Evolutionary conservation across 75 land plant species (phyloP), one percentile per base, ranked within the genome.

Genomic region (Pinus albicaulis): DNA sequence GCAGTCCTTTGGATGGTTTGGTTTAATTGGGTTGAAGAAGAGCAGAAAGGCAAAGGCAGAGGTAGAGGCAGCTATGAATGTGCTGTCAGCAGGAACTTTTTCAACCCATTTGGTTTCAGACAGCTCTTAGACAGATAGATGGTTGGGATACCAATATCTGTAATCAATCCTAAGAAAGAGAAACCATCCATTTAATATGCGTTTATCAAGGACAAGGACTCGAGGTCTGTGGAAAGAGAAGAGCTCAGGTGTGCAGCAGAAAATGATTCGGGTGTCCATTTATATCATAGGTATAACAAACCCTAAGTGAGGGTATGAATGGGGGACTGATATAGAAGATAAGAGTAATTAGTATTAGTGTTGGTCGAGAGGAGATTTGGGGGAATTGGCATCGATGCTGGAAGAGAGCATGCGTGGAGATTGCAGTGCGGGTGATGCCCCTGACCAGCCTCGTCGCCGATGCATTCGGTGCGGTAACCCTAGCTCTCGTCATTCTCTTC

Each of bases 371-470:
- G 52, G 24, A 68, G 71, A 44, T 41, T 65, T 65, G 70, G 70
- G 70, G 41, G 36, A 41, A 31, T 65, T 65, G 44, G 44, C 83
- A 73, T 86, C 86, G 78, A 92, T 92, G 93, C 91, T 86, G 83
- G 87, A 62, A 62, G 87, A 87, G 89, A 90, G 89, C 89, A 93
- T 93, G 93, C 91, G 86, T 85, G 91, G 88, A 83, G 84, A 81
- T 76, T 69, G 85, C 81, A 72, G 28, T 82, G 77, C 81, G 85
- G 91, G 92, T 95, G 84, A 97, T 97, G 99, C 99, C 93, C 99
- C 91, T 87, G 89, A 88, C 87, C 86, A 91, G 89, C 78, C 74
- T 81, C 60, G 88, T 78, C 79, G 85, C 87, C 90, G 98, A 97
- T 92, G 95, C 90, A 77, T 84, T 97, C 80, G 95, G 98, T 82